Evolutionary conservation across 1,139 yeast genomes (phyloP), one percentile per base, ranked within the genome.

Genomic region (Suhomyces bribrorum): DNA sequence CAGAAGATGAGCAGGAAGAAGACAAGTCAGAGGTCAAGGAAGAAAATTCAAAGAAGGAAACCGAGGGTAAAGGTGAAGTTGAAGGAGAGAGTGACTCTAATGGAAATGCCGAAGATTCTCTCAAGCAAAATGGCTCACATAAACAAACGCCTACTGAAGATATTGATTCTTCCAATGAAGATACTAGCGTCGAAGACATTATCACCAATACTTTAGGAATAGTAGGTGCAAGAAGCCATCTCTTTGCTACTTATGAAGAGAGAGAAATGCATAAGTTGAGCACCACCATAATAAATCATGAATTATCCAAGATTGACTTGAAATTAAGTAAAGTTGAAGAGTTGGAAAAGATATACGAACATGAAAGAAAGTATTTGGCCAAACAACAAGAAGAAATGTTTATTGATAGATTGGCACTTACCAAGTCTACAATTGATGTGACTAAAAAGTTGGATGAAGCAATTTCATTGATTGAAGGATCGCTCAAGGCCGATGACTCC

Each of bases 221-320:
- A 6, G 68, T 86, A 22, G 96, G 95, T 5, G 86, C 92, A 1
- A 77, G 96, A 47, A 76, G 96, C 26, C 92, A 86, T 54, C 77
- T 87, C 26, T 83, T 90, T 63, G 88, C 95, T 11, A 78, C 82
- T 13, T 81, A 79, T 55, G 94, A 89, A 57, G 97, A 89, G 55
- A 70, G 92, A 39, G 88, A 86, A 55, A 77, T 88, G 79, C 63
- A 81, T 47, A 77, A 75, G 42, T 61, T 82, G 23, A 64, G 84
- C 16, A 66, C 73, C 14, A 73, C 73, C 16, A 76, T 90, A 34
- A 75, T 88, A 26, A 83, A 85, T 52, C 79, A 81, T 34, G 89
- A 89, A 61, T 57, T 86, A 48, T 75, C 81, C 40, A 86, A 89
- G 53, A 72, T 90, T 32, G 94, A 89, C 46, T 61, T 86, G 49